Conservation (phyloP, 805 yeast genomes). For the Priceomyces medius region DNA sequence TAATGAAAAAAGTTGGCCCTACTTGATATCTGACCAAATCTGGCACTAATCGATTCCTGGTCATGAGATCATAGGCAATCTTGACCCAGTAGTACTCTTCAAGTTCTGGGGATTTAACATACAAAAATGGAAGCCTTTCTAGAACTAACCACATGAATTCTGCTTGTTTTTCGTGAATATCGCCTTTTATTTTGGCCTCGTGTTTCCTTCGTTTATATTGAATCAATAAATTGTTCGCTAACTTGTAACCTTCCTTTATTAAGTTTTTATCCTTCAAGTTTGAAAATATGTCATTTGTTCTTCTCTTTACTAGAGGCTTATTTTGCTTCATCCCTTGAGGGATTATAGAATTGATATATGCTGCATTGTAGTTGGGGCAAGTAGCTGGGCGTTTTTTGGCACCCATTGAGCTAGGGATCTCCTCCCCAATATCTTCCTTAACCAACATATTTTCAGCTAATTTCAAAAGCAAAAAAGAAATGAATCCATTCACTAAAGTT, state of each 20-base stretch:
- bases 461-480: no score
- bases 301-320: neutral
- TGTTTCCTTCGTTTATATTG: conserved; percentile 3
- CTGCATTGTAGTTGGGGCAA: neutral
- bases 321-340: neutral
- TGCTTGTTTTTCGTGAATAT: conserved; percentile 4
- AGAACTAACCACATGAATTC: conserved; percentile 9
- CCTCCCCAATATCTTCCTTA: neutral
- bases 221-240: neutral
- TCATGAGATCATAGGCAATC: conserved; percentile 14
- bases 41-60: conserved; percentile 8
- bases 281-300: neutral
- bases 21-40: conserved; percentile 14
- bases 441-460: no score
- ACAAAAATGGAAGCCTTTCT: conserved; percentile 14
- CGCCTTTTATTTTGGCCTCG: conserved; percentile 1
- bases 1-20: conserved; percentile 14
- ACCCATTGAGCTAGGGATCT: neutral
- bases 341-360: neutral
- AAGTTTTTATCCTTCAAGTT: neutral
- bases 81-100: conserved; percentile 16
- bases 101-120: conserved; percentile 9
- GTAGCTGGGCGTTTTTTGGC: neutral
- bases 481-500: no score
- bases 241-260: neutral